Base-by-base conservation (phyloP, 495 filamentous ascomycete genomes). In the Daldinia vernicosa region DNA sequence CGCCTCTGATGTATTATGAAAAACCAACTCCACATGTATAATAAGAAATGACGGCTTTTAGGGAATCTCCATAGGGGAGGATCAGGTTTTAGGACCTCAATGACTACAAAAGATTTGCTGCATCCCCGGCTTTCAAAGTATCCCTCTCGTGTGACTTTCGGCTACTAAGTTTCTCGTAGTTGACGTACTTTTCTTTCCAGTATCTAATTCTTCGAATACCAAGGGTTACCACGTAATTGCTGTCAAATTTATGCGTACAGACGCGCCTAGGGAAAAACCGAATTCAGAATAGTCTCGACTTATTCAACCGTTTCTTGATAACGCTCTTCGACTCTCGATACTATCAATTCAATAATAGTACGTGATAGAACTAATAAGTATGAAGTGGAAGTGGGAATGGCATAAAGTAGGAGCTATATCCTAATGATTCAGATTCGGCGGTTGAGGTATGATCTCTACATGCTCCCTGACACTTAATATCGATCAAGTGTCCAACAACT, bases 1-100 rank as follows among this genome's bases (percentile, higher is more conserved):
- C 19, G 43, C 53, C 37, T 17, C 47, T 35, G 58, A 63, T 71
- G 63, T 58, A 67, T 62, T 62, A 67, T 67, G 68, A 71, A 59
- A 61, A 40, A 54, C 51, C 51, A 54, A 67, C 63, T 59, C 63
- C 33, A 56, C 63, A 66, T 64, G 56, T 74, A 64, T 63, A 68
- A 66, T 40, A 53, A 27, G 65, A 37, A 33, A 61, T 40, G 56
- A 30, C 50, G 37, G 52, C 40, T 47, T 45, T 47, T 26, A 45
- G 6, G 64, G 60, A 56, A 56, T 33, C 11, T 30, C 19, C 22
- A 35, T 52, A 33, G 27, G n/a, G 40, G 5, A 19, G 17, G 28
- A 30, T 62, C 15, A 9, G 45, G 28, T 51, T n/a, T 54, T 1
- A 26, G 43, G 43, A 47, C n/a, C n/a, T n/a, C n/a, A n/a, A 47